These are phyloP conservation scores for Ceratocystis harringtonii DNA, from an alignment of 2,329 filamentous ascomycete species.

Conservation along the genomic window DNA sequence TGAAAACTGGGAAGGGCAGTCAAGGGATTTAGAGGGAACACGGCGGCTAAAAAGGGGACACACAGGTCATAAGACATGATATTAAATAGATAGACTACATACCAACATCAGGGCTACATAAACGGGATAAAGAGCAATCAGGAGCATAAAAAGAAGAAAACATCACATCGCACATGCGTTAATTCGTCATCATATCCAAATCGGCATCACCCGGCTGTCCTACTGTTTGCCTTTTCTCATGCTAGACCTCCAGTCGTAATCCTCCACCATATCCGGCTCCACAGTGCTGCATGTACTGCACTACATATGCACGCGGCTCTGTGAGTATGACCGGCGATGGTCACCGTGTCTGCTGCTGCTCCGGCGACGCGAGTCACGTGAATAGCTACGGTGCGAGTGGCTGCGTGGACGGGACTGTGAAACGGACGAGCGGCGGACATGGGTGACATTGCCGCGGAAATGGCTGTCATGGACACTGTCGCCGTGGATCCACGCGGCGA, in stretches of 20 bases:
- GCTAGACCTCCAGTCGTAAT: background rate
- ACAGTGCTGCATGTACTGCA: conserved; percentile 1
- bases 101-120: background rate
- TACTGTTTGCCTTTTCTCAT: background rate
- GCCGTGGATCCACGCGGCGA: conserved; percentile 50
- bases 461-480: conserved; percentile 29
- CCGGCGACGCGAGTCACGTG: conserved; percentile 22
- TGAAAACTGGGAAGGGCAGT: background rate
- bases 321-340: conserved; percentile 33
- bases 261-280: background rate
- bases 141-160: background rate
- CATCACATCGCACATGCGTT: background rate
- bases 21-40: background rate
- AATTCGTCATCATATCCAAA: background rate
- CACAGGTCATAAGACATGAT: background rate
- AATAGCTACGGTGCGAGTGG: conserved; percentile 19
- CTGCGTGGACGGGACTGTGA: conserved; percentile 20
- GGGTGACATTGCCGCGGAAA: conserved; percentile 29
- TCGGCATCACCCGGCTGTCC: background rate
- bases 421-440: conserved; percentile 23
- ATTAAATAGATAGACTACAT: conserved; percentile 4
- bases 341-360: conserved; percentile 26
- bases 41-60: background rate
- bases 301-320: conserved; percentile 37
- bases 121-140: background rate